Base-by-base conservation (phyloP, 1,139 yeast genomes). In the Yamadazyma buinensis region DNA sequence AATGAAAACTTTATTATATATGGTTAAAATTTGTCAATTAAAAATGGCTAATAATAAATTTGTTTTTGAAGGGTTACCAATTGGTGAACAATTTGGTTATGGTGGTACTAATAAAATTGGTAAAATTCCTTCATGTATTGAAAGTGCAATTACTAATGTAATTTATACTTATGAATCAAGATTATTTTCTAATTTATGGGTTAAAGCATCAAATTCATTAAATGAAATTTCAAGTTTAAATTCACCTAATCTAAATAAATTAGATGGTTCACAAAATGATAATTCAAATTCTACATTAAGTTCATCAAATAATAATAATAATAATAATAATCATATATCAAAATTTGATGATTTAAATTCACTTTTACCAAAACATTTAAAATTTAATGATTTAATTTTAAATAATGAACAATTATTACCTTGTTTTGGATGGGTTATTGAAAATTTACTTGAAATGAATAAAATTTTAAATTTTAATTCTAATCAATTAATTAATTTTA, bases 141-240 rank as follows among this genome's bases (percentile, higher is more conserved):
- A 90, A 53, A 72, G 90, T 5, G 90, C 95, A 6, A 67, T 90
- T 26, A 67, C 77, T 0, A 79, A 84, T 45, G 90, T 90, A 0
- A 73, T 90, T 17, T 66, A 86, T 31, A 71, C 90, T 1, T 95
- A 96, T 0, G 95, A 85, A 49, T 78, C 92, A 30, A 68, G 98
- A 43, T 57, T 67, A 20, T 87, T 76, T 53, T 68, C 82, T 3
- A 67, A 67, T 37, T 64, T 80, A 11, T 86, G 95, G 95, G 55
- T 75, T 1, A 64, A 61, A 35, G 72, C 80, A 2, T 75, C 88
- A 1, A 43, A 44, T 7, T 35, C 58, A 4, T 51, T 64, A 33
- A 43, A 43, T 23, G n/a, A n/a, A n/a, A n/a, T n/a, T n/a, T n/a
- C n/a, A n/a, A n/a, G n/a, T n/a, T n/a, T n/a, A n/a, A 17, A 17